Conservation (phyloP, 139 green algal species). For the Coelastrella sp. region DNA sequence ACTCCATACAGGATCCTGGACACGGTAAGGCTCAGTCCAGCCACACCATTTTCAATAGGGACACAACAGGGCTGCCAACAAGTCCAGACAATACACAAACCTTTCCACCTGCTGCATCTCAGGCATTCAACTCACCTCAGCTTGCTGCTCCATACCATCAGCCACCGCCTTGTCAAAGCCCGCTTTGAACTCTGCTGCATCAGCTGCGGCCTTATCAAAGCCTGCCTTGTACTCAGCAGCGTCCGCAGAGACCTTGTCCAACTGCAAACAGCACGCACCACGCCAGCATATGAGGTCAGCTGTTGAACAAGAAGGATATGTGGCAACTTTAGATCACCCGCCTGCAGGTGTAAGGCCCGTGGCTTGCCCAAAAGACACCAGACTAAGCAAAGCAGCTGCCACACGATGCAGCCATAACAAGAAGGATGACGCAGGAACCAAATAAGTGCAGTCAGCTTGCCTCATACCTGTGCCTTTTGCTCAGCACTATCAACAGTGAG, state of each 20-base stretch:
- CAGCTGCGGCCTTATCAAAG: conserved; percentile 17
- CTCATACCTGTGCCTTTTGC: conserved; percentile 19
- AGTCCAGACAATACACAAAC: neutral
- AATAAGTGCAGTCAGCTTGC: no score
- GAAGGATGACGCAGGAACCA: no score
- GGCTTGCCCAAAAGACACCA: no score
- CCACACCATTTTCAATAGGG: neutral
- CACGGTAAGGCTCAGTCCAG: neutral
- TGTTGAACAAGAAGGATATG: no score
- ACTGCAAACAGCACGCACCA: neutral
- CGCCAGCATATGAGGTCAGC: no score
- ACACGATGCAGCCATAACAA: no score
- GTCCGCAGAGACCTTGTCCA: conserved; percentile 41
- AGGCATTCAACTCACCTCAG: conserved; percentile 16
- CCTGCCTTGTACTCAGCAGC: conserved; percentile 43
- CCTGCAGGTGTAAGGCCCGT: no score
- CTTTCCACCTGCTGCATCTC: neutral
- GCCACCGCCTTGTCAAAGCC: conserved; percentile 39
- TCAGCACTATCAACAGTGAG: conserved; percentile 11
- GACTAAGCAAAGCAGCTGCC: no score
- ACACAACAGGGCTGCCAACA: neutral
- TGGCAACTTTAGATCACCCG: no score
- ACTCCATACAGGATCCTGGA: neutral
- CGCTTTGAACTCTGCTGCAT: conserved; percentile 34
- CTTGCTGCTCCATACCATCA: conserved; percentile 25